Percentiles rank a stretch among this genome's conserved stretches.
Evolutionary conservation across 1,284 basidiomycete genomes (phyloP).

Genomic region (Pyrrhoderma lamaoense): DNA sequence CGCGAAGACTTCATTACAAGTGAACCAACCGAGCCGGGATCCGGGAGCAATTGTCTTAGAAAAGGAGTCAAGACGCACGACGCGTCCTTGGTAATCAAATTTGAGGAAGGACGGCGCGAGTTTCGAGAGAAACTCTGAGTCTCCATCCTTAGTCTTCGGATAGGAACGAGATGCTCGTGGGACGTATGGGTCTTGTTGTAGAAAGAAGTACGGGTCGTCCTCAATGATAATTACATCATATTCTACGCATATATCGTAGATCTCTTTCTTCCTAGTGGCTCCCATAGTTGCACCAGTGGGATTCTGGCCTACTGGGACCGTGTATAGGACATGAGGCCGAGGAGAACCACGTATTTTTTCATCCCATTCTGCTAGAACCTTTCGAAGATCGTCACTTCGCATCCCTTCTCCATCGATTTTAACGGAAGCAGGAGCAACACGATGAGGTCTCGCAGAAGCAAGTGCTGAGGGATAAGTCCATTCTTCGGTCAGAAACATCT

Average conservation of each 20-base stretch:
- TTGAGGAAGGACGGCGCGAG: constrained; percentile 66
- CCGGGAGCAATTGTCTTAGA: constrained; percentile 81
- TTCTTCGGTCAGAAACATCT: constrained; percentile 63
- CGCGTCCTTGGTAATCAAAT: constrained; percentile 71
- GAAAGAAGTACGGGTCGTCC: constrained; percentile 80
- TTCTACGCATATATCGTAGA: constrained; percentile 75
- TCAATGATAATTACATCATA: constrained; percentile 74
- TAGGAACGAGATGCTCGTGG: constrained; percentile 36
- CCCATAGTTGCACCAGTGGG: constrained; percentile 71
- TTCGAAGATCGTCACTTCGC: constrained; percentile 52
- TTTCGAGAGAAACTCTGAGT: constrained; percentile 38
- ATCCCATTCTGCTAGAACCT: constrained; percentile 63
- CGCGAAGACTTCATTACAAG: constrained; percentile 60
- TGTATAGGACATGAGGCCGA: constrained; percentile 71
- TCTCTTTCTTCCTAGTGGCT: constrained; percentile 61
- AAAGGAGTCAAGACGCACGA: constrained; percentile 74
- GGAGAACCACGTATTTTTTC: constrained; percentile 44
- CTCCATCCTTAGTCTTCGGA: constrained; percentile 19
- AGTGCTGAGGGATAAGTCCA: constrained; percentile 63
- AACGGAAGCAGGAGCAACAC: constrained; percentile 48
- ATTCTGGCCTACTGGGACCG: constrained; percentile 72
- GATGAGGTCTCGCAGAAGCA: constrained; percentile 37
- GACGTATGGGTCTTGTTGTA: constrained; percentile 53
- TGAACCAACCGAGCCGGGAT: constrained; percentile 74
- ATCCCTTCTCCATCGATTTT: constrained; percentile 72